A percentile compares a stretch with the other conserved stretches of the same genome.
These are phyloP conservation scores for Phytophthora rubi DNA, from an alignment of 352 stramenopile genomes.

Conservation along the genomic window DNA sequence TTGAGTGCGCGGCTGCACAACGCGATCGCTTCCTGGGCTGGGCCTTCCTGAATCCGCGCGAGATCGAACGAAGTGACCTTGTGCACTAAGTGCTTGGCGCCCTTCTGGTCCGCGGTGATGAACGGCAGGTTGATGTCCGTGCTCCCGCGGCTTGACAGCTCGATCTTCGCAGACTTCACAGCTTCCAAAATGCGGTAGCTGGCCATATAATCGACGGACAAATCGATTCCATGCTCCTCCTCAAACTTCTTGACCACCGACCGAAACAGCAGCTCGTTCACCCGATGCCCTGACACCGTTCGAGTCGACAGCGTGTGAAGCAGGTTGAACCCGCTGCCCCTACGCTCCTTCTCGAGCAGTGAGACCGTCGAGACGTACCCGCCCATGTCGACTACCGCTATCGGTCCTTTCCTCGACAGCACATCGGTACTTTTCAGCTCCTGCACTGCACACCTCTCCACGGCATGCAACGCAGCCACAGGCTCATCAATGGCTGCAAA, in stretches of 20 bases:
- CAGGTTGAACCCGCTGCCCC: conserved; percentile 38
- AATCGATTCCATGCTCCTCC: conserved; percentile 61
- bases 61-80: conserved; percentile 66
- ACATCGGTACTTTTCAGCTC: conserved; percentile 35
- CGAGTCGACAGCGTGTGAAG: conserved; percentile 45
- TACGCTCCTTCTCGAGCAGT: conserved; percentile 46
- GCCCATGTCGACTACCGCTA: conserved; percentile 79
- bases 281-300: conserved; percentile 44
- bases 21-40: conserved; percentile 36
- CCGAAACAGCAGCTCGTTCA: conserved; percentile 63
- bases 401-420: conserved; percentile 31
- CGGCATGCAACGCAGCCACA: conserved; percentile 66
- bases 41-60: conserved; percentile 46
- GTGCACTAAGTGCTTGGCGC: conserved; percentile 76
- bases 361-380: conserved; percentile 63
- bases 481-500: conserved; percentile 65
- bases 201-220: conserved; percentile 75
- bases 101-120: conserved; percentile 72
- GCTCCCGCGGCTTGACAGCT: conserved; percentile 58
- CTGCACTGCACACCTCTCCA: conserved; percentile 43
- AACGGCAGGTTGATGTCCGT: conserved; percentile 82
- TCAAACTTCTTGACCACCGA: conserved; percentile 63
- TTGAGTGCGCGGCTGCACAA: conserved; percentile 49
- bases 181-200: conserved; percentile 74
- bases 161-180: conserved; percentile 73